Conservation (phyloP, 1,284 basidiomycete genomes). For the Fomitopsis pinicola region DNA sequence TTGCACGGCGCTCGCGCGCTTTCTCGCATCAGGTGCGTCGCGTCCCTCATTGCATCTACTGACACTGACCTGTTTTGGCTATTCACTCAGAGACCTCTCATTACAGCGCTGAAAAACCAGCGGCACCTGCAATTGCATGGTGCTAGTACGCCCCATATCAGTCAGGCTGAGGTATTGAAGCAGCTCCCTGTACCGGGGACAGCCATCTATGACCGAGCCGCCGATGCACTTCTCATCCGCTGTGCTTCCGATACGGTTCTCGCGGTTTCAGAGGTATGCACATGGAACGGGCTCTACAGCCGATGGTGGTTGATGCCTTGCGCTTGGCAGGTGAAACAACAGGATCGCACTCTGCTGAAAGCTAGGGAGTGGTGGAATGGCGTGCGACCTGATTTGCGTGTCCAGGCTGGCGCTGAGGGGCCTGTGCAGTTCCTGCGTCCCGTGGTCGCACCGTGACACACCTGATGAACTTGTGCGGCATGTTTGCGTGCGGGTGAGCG, state of each 20-base stretch:
- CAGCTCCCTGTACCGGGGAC: conserved; percentile 33
- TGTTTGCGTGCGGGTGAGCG: no score
- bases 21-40: conserved; percentile 64
- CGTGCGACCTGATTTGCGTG: conserved; percentile 22
- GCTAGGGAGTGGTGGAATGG: conserved; percentile 52
- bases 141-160: conserved; percentile 26
- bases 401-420: conserved; percentile 2
- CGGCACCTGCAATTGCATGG: conserved; percentile 43
- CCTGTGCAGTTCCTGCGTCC: conserved; percentile 15
- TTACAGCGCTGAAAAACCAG: conserved; percentile 36
- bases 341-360: conserved; percentile 40
- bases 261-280: conserved; percentile 34
- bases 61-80: neutral
- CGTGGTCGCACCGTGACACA: neutral
- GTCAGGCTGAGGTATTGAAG: neutral
- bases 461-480: neutral
- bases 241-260: conserved; percentile 48
- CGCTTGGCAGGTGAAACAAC: conserved; percentile 43
- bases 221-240: conserved; percentile 39
- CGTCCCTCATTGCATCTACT: conserved; percentile 3
- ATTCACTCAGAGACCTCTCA: conserved; percentile 39
- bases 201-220: conserved; percentile 36
- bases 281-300: neutral
- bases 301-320: neutral
- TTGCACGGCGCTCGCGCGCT: conserved; percentile 61